Conservation (phyloP, 1,139 yeast genomes). For the Pichia sp. region DNA sequence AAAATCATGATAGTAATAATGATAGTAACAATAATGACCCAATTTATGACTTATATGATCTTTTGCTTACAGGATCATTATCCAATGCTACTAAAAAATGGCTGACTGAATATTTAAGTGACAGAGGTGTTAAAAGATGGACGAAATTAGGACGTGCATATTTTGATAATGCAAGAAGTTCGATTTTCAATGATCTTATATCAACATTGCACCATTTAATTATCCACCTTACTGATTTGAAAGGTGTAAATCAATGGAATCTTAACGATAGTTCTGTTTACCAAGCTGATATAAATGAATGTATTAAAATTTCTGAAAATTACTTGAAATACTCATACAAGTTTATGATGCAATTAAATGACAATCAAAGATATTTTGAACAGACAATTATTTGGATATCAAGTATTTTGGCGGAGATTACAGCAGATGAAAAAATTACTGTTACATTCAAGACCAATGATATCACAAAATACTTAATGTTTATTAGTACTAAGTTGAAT, state of each 20-base stretch:
- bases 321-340: slow-evolving; percentile 36
- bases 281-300: slow-evolving; percentile 24
- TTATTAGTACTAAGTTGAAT: slow-evolving; percentile 14
- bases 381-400: slow-evolving; percentile 46
- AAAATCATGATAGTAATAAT: not conserved
- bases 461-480: slow-evolving; percentile 23
- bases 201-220: slow-evolving; percentile 56
- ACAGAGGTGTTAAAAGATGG: slow-evolving; percentile 61
- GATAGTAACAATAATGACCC: slow-evolving; percentile 19
- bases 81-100: slow-evolving; percentile 43
- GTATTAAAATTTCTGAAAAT: slow-evolving; percentile 31
- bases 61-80: slow-evolving; percentile 53
- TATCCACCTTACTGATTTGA: slow-evolving; percentile 42
- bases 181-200: slow-evolving; percentile 44
- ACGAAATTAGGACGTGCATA: slow-evolving; percentile 42
- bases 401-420: slow-evolving; percentile 28
- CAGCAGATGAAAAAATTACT: slow-evolving; percentile 24
- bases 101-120: slow-evolving; percentile 53
- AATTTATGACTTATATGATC: slow-evolving; percentile 39
- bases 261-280: slow-evolving; percentile 30
- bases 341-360: slow-evolving; percentile 42
- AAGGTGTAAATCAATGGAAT: slow-evolving; percentile 36
- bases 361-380: slow-evolving; percentile 47
- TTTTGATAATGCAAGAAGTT: slow-evolving; percentile 44
- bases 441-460: slow-evolving; percentile 20